A percentile compares a stretch with the other conserved stretches of the same genome.
These are phyloP conservation scores for Calocera viscosa DNA, from an alignment of 768 basidiomycete genomes.

Conservation along the genomic window DNA sequence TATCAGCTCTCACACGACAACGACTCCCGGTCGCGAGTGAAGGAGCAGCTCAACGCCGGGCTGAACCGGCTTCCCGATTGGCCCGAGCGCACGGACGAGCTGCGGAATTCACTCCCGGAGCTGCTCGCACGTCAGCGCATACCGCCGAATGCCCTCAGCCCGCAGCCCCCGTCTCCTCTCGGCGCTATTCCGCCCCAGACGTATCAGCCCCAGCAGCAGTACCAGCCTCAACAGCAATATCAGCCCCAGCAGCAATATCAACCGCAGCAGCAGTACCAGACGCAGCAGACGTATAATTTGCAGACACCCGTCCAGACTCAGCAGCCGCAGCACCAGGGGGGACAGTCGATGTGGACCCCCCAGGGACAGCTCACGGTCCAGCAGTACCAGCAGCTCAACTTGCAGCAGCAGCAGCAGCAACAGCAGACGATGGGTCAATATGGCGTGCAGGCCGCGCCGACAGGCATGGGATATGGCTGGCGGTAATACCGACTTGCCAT, in stretches of 20 bases:
- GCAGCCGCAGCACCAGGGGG: background rate
- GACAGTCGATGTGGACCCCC: background rate
- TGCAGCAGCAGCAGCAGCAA: background rate
- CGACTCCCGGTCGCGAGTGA: background rate
- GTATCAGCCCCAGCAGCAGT: background rate
- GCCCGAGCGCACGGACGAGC: conserved; percentile 3
- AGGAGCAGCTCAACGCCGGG: background rate
- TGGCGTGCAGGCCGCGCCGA: background rate
- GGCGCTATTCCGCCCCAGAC: background rate
- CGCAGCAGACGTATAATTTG: background rate
- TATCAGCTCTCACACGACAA: background rate
- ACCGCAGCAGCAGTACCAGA: background rate
- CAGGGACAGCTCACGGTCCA: background rate
- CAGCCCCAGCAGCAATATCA: background rate
- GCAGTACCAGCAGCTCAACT: conserved; percentile 1
- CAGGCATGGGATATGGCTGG: background rate
- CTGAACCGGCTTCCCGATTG: background rate
- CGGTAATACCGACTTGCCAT: background rate
- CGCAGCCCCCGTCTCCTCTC: background rate
- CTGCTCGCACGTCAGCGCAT: background rate
- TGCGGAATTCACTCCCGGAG: background rate
- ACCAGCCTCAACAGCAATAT: background rate
- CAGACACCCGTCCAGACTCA: background rate
- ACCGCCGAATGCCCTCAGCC: background rate
- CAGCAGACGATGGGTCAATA: background rate